These are phyloP conservation scores for Pseudogymnoascus sp. DNA, from an alignment of 2,329 filamentous ascomycete genomes.

Conservation along the genomic window DNA sequence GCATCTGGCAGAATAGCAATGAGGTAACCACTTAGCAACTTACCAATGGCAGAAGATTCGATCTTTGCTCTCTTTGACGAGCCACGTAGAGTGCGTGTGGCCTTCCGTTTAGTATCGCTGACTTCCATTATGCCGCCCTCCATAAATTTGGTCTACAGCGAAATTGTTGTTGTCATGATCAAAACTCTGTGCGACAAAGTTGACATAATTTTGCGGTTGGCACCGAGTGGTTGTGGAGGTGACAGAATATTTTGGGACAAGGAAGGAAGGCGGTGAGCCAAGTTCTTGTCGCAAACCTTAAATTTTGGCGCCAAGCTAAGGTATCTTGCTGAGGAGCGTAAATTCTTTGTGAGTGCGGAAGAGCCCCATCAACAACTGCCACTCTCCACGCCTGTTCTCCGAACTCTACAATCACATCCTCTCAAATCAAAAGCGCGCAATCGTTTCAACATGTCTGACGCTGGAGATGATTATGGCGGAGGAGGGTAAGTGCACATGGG, in stretches of 20 bases:
- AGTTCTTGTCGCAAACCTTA: conserved; percentile 27
- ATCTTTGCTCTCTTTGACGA: conserved; percentile 22
- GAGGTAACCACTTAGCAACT: background rate
- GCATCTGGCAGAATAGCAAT: background rate
- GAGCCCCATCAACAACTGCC: conserved; percentile 12
- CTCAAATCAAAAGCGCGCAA: background rate
- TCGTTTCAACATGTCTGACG: conserved; percentile 60
- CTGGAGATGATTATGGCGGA: conserved; percentile 59
- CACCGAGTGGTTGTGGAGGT: conserved; percentile 12
- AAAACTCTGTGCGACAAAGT: background rate
- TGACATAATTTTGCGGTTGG: conserved; percentile 12
- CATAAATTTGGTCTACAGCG: background rate
- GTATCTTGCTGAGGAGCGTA: conserved; percentile 12
- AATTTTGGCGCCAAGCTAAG: conserved; percentile 17
- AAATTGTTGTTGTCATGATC: conserved; percentile 4
- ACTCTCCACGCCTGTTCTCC: conserved; percentile 6
- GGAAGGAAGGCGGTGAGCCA: conserved; percentile 11
- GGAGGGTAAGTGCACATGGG: conserved; percentile 40
- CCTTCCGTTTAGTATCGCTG: conserved; percentile 23
- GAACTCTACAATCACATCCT: conserved; percentile 1
- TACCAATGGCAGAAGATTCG: conserved; percentile 15
- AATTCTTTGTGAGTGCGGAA: conserved; percentile 21
- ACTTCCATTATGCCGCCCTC: conserved; percentile 22
- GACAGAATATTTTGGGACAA: conserved; percentile 8
- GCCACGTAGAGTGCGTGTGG: conserved; percentile 16